Evolutionary conservation across 441 rosid genomes (phyloP).

Genomic region (Corymbia calophylla): DNA sequence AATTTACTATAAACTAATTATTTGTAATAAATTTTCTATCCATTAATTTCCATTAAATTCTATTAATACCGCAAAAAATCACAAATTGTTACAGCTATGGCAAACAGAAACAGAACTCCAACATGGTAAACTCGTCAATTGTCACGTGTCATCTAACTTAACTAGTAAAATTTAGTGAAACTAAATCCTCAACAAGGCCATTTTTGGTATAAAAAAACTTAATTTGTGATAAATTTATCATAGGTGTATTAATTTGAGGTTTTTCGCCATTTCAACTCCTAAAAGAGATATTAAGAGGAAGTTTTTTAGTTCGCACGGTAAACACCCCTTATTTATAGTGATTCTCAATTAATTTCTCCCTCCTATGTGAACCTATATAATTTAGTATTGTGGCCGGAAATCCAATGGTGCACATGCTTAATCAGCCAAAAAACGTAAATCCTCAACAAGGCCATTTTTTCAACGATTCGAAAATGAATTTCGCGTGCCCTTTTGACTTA

Average conservation of each 20-base stretch:
- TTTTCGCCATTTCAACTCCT: too few species aligned
- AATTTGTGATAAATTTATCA: too few species aligned
- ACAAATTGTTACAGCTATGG: too few species aligned
- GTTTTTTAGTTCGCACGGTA: neutral
- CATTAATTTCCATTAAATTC: too few species aligned
- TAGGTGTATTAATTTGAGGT: accelerated
- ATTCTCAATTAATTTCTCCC: neutral
- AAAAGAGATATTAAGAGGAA: neutral
- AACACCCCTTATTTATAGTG: neutral
- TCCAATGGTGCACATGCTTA: neutral
- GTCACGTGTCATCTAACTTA: too few species aligned
- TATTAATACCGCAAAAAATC: too few species aligned
- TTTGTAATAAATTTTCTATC: too few species aligned
- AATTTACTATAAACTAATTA: too few species aligned
- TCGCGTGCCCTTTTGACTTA: neutral
- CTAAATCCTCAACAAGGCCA: too few species aligned
- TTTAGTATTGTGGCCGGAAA: neutral
- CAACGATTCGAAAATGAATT: neutral
- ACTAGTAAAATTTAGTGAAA: too few species aligned
- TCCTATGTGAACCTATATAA: neutral
- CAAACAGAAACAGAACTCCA: neutral
- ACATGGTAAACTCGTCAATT: too few species aligned
- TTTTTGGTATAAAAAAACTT: too few species aligned
- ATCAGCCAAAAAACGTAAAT: neutral
- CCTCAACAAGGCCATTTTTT: neutral